Base-by-base conservation (phyloP, 345 rosid species). In the Arabidopsis suecica region DNA sequence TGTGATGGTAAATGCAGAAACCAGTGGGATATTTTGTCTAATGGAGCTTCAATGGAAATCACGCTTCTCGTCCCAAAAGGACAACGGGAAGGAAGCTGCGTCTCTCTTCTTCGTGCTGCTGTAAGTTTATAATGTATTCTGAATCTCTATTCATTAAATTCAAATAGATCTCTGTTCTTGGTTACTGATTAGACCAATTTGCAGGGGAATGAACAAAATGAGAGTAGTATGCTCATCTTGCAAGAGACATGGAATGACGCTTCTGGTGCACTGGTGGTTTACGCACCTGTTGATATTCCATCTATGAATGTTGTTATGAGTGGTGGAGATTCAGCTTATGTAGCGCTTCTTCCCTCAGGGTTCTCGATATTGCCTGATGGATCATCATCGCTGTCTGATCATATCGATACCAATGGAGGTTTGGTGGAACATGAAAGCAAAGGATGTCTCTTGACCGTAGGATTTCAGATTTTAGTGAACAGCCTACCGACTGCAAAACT, bases 221-320 rank as follows among this genome's bases (percentile, higher is more conserved):
- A 83, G 36, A 83, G 49, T n/a, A 64, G 75, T 71, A 84, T 82
- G 87, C 75, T 86, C 25, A 81, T 88, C 70, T 68, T 90, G 55
- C 93, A 90, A 79, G 96, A 90, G 77, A 85, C 88, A 1, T 88
- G 91, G 85, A 79, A 40, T 20, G 91, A 87, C 53, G 66, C 76
- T 3, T 78, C 89, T 1, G 88, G 90, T 22, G 85, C 93, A 1
- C 40, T 81, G 5, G 81, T 90, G 33, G 88, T 88, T 57, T 90
- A 88, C 55, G 88, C 93, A 0, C 93, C 96, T 0, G 86, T 88
- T 3, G 93, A 90, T 62, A 7, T 80, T 3, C 74, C 78, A 28
- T 69, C 87, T 1, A 80, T 86, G 77, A 65, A 65, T 3, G 13
- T 59, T 36, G 90, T 86, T 32, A 81, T 81, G 83, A 71, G 58